These are phyloP conservation scores for Leccinum uliginosum DNA, from an alignment of 768 basidiomycete species.

Conservation along the genomic window DNA sequence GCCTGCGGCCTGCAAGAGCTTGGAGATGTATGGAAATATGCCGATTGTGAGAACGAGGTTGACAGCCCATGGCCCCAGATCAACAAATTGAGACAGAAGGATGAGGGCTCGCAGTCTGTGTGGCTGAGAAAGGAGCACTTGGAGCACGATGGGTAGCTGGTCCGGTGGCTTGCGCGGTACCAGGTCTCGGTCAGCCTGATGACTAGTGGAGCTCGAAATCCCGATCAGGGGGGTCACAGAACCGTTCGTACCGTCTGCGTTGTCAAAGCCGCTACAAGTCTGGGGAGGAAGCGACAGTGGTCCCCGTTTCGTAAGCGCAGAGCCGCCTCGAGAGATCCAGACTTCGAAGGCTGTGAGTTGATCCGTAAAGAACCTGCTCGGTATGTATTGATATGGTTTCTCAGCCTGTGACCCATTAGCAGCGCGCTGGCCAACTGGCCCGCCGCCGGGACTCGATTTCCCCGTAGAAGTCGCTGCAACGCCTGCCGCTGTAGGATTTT, in stretches of 20 bases:
- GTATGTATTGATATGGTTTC: slow-evolving; percentile 68
- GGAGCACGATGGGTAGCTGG: slow-evolving; percentile 95
- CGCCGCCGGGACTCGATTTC: slow-evolving; percentile 6
- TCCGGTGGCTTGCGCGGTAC: slow-evolving; percentile 92
- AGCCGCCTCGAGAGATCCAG: slow-evolving; percentile 94
- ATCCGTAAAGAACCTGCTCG: slow-evolving; percentile 92
- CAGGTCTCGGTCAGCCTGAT: slow-evolving; percentile 36
- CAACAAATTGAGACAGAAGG: slow-evolving; percentile 94
- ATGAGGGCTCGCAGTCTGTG: slow-evolving; percentile 95
- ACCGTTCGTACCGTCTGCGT: slow-evolving; percentile 15
- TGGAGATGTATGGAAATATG: slow-evolving; percentile 98
- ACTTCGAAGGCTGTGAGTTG: slow-evolving; percentile 97
- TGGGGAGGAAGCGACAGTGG: slow-evolving; percentile 65
- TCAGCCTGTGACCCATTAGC: slow-evolving; percentile 26
- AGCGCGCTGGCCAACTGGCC: slow-evolving; percentile 21
- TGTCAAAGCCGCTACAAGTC: slow-evolving; percentile 31
- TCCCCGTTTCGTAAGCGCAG: slow-evolving; percentile 73
- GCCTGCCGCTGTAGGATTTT: slow-evolving; percentile 25
- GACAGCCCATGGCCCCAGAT: slow-evolving; percentile 98
- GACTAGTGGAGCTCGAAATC: background rate
- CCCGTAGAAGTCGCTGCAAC: slow-evolving; percentile 22
- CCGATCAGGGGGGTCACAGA: slow-evolving; percentile 17
- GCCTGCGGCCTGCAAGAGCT: slow-evolving; percentile 91
- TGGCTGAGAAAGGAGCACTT: slow-evolving; percentile 93
- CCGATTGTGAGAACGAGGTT: slow-evolving; percentile 94